Conservation (phyloP, 164 flowering plant genomes). For the Piper longum region DNA sequence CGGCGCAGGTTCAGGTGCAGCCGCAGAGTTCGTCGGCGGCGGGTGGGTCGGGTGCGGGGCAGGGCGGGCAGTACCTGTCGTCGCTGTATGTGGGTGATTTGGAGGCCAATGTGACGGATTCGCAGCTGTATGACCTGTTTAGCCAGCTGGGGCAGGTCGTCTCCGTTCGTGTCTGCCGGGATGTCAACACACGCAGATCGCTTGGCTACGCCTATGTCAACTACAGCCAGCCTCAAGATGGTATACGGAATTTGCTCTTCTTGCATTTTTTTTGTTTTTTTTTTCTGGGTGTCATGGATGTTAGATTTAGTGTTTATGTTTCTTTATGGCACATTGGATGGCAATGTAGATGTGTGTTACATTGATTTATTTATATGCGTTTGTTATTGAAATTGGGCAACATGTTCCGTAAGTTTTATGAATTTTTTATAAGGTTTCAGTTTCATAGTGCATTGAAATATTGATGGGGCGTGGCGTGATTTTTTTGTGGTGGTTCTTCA, state of each 20-base stretch:
- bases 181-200: conserved; percentile 49
- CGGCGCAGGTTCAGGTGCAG: conserved; percentile 60
- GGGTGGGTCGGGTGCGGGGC: conserved; percentile 5
- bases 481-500: too few relatives aligned
- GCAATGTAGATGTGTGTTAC: too few relatives aligned
- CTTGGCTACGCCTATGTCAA: conserved; percentile 88
- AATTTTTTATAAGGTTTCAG: too few relatives aligned
- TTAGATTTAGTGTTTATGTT: not conserved
- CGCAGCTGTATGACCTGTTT: conserved; percentile 77
- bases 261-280: not conserved
- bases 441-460: too few relatives aligned
- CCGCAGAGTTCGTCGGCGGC: conserved; percentile 14
- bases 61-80: conserved; percentile 19
- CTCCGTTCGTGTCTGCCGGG: conserved; percentile 75
- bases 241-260: conserved; percentile 15
- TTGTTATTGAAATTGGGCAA: too few relatives aligned
- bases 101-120: conserved; percentile 53
- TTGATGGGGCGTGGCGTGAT: too few relatives aligned
- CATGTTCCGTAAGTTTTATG: too few relatives aligned
- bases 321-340: too few relatives aligned
- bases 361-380: too few relatives aligned
- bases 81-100: conserved; percentile 79
- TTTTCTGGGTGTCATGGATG: not conserved
- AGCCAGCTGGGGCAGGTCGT: conserved; percentile 62
- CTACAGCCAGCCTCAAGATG: conserved; percentile 51